phyloP scores from a whole-genome alignment of 1,284 basidiomycete genomes.

The Microbotryum saponariae region DNA sequence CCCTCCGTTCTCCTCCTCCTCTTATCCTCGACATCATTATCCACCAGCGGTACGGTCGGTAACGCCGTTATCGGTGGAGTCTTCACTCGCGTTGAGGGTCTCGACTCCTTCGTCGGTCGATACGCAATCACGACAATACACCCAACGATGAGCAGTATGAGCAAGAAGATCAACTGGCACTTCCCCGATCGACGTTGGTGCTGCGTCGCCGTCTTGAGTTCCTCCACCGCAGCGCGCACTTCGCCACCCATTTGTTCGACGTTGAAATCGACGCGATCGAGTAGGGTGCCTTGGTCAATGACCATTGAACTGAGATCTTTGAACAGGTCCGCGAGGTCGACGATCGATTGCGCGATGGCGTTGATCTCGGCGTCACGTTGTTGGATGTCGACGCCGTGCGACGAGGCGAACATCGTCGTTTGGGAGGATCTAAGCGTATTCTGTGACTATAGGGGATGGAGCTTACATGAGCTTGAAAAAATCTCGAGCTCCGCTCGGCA shows the following conservation, averaged over 20 bases:
- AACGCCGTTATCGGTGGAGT: too few relatives aligned
- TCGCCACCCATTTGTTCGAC: slow-evolving; percentile 82
- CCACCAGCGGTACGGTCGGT: too few relatives aligned
- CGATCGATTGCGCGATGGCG: slow-evolving; percentile 87
- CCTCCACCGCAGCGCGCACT: slow-evolving; percentile 73
- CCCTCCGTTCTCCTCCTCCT: too few relatives aligned
- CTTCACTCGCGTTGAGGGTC: too few relatives aligned
- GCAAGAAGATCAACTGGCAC: slow-evolving; percentile 83
- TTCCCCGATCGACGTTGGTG: slow-evolving; percentile 90
- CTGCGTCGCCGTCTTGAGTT: slow-evolving; percentile 69
- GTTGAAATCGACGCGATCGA: slow-evolving; percentile 96
- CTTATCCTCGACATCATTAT: too few relatives aligned
- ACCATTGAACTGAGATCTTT: slow-evolving; percentile 87
- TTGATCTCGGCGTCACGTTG: slow-evolving; percentile 61
- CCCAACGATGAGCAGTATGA: slow-evolving; percentile 80
- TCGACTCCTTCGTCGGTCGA: slow-evolving; percentile 22
- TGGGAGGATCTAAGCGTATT: slow-evolving; percentile 13
- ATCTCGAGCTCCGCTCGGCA: slow-evolving; percentile 9
- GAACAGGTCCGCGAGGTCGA: slow-evolving; percentile 87
- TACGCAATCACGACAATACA: slow-evolving; percentile 71
- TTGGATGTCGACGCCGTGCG: slow-evolving; percentile 23
- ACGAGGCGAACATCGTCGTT: neutral
- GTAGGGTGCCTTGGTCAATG: slow-evolving; percentile 93
- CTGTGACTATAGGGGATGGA: slow-evolving; percentile 7
- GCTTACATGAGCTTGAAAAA: slow-evolving; percentile 4